phyloP scores from a whole-genome alignment of 2,329 filamentous ascomycete genomes.

The Diplodia corticola region DNA sequence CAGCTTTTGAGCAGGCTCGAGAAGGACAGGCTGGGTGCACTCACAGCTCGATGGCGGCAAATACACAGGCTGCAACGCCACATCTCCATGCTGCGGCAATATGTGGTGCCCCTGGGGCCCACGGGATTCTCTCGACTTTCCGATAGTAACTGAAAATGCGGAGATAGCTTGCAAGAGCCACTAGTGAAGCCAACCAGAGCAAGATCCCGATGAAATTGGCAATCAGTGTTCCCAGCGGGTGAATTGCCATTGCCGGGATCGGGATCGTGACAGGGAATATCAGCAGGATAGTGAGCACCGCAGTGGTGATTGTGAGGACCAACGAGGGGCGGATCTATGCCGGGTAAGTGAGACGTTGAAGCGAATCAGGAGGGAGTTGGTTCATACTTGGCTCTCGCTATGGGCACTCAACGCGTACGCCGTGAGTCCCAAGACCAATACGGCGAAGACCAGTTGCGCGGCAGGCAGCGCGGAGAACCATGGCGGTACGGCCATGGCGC shows the following conservation, averaged over 20 bases:
- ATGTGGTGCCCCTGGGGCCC: neutral
- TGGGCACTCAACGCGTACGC: slow-evolving; percentile 26
- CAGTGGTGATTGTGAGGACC: slow-evolving; percentile 28
- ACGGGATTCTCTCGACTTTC: neutral
- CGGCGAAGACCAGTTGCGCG: slow-evolving; percentile 33
- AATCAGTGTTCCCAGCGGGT: slow-evolving; percentile 19
- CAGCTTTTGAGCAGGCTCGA: neutral
- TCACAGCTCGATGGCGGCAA: slow-evolving; percentile 29
- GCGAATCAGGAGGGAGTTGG: neutral
- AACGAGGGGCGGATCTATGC: slow-evolving; percentile 28
- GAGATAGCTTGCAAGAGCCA: slow-evolving; percentile 28
- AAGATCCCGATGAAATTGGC: slow-evolving; percentile 27
- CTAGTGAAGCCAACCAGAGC: slow-evolving; percentile 29
- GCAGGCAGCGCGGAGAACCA: slow-evolving; percentile 32
- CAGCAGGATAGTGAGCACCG: slow-evolving; percentile 28
- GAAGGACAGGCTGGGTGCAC: slow-evolving; percentile 16
- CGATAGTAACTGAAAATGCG: slow-evolving; percentile 24
- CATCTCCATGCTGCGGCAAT: slow-evolving; percentile 25
- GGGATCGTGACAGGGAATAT: slow-evolving; percentile 25
- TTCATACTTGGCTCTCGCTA: slow-evolving; percentile 27
- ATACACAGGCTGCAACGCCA: slow-evolving; percentile 27
- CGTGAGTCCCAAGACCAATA: slow-evolving; percentile 32
- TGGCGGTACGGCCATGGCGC: slow-evolving; percentile 25
- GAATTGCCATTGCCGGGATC: slow-evolving; percentile 8
- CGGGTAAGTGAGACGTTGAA: neutral